Evolutionary conservation across 2,329 filamentous ascomycete genomes (phyloP), one percentile per base, ranked within the genome.

Genomic region (Fusarium nodosum): DNA sequence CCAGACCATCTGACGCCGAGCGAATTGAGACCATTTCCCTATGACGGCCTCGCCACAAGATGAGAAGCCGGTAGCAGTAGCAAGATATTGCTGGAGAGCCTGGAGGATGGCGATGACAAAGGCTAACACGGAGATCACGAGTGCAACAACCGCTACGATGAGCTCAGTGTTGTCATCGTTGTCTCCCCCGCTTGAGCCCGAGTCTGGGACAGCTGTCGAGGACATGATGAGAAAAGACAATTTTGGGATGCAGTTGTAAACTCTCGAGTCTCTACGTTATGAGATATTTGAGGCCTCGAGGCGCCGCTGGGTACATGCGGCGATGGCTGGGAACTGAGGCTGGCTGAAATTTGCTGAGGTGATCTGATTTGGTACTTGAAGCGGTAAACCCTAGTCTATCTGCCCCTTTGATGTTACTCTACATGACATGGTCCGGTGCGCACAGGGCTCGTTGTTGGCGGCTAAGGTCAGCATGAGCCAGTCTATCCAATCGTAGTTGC

Each of bases 101-200:
- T 83, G 82, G 2, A 81, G 67, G 6, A 78, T 53, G 5, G 81
- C 78, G 6, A 80, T 79, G 8, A 81, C 28, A 3, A 83, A 74
- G 20, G 82, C 82, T 7, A 83, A 68, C 1, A 82, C 67, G 5
- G 82, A 82, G 33, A 83, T 77, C 16, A 80, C 74, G 24, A 83
- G 70, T n/a, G 81, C 82, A 8, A 79, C 78, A 30, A 77, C 70
- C 39, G 79, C 79, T 7, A 83, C 65, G 18, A 74, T 64, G 9
- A 77, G 72, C 55, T 77, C 75, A 4, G 67, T 72, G 24, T 72
- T 65, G 24, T 67, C 66, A 12, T 45, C 31, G 30, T 26, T 31
- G 31, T 16, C 22, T n/a, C 26, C 34, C 16, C 56, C 45, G 2
- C 42, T 20, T 2, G 57, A 60, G 12, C 31, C 31, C 2, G 56